phyloP scores from a whole-genome alignment of 73 alveolate genomes.

The Paraurostyla sp. region DNA sequence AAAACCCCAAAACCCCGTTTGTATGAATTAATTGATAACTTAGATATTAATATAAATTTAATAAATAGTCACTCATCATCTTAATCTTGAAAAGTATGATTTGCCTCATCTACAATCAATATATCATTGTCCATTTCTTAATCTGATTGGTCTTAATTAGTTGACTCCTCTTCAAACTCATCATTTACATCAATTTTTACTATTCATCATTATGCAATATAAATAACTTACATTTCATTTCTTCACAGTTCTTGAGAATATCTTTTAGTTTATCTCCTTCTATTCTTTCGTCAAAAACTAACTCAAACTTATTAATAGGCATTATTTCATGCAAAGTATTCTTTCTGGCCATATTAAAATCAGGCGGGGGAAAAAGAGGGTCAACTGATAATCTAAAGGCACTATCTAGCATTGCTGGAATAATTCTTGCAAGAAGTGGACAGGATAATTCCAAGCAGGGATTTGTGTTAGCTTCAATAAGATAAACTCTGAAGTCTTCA shows the following conservation, averaged over 20 bases:
- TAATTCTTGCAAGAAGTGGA: constrained; percentile 85
- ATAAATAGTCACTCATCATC: no score
- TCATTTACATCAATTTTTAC: constrained; percentile 41
- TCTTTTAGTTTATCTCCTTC: constrained; percentile 58
- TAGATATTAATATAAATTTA: no score
- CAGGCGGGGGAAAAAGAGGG: constrained; percentile 79
- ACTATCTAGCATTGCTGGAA: constrained; percentile 92
- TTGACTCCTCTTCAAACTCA: constrained; percentile 33
- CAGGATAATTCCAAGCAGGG: constrained; percentile 94
- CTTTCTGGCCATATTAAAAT: constrained; percentile 34
- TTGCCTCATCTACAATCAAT: no score
- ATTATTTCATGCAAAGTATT: constrained; percentile 50
- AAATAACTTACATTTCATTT: not conserved
- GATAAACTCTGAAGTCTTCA: constrained; percentile 85
- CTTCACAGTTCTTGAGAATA: constrained; percentile 21
- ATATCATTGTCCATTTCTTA: no score
- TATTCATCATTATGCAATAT: not conserved
- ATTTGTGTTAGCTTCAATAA: constrained; percentile 92
- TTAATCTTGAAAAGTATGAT: no score
- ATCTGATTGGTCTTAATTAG: no score
- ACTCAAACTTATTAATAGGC: constrained; percentile 67
- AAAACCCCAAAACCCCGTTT: no score
- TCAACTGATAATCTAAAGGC: constrained; percentile 88
- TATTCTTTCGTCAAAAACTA: constrained; percentile 67
- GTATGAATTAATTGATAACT: no score